phyloP scores from a whole-genome alignment of 106 monocot genomes.

The Amphibolis antarctica region DNA sequence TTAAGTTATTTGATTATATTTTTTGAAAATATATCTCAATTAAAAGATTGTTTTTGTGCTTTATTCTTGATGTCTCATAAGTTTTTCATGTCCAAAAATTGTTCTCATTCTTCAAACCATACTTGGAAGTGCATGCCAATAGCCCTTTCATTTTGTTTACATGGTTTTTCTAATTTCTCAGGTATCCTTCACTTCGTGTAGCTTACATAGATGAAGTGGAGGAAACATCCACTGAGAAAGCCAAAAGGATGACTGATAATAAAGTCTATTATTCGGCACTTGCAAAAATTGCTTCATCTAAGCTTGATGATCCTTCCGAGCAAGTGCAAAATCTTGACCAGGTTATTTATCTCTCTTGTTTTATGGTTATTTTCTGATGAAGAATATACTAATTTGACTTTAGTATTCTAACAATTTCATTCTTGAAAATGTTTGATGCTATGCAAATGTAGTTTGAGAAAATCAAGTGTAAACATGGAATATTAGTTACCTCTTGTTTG shows the following conservation, averaged over 20 bases:
- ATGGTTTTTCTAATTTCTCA: constrained; percentile 4
- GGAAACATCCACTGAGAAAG: constrained; percentile 21
- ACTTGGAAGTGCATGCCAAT: neutral
- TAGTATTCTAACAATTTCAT: too few species aligned
- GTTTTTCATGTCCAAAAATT: neutral
- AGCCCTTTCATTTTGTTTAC: neutral
- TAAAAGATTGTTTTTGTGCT: too few species aligned
- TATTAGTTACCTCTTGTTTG: too few species aligned
- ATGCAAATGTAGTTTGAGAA: too few species aligned
- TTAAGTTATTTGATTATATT: neutral
- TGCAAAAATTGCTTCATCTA: constrained; percentile 53
- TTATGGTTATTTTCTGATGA: neutral
- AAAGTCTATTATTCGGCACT: constrained; percentile 75
- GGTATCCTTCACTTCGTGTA: constrained; percentile 89
- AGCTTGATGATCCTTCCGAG: constrained; percentile 37
- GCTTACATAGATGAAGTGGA: constrained; percentile 95
- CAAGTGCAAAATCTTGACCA: constrained; percentile 73
- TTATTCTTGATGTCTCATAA: neutral
- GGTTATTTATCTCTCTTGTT: constrained; percentile 18
- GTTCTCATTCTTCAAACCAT: neutral
- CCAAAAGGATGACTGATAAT: constrained; percentile 30
- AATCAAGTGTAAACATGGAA: too few species aligned
- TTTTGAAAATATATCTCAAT: neutral
- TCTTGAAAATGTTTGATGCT: too few species aligned
- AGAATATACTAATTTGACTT: neutral